These are phyloP conservation scores for Phaseolus coccineus DNA, from an alignment of 331 rosid species.

Conservation along the genomic window DNA sequence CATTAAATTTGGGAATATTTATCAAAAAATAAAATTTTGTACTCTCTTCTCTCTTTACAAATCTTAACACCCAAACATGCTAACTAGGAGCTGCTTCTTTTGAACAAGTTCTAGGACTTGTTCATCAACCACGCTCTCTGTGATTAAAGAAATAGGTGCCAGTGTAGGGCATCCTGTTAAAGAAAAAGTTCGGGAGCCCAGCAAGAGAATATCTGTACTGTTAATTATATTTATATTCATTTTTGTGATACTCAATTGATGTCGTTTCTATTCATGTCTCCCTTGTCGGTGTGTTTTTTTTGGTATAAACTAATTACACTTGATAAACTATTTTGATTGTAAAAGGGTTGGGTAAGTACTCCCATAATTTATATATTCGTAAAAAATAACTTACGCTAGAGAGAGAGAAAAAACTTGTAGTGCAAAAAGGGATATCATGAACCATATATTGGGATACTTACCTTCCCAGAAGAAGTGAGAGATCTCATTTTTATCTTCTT, in stretches of 20 bases:
- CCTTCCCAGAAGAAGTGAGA: slow-evolving; percentile 34
- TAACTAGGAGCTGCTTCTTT: slow-evolving; percentile 17
- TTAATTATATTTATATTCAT: slow-evolving; percentile 38
- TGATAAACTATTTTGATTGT: slow-evolving; percentile 4
- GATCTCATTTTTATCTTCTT: slow-evolving; percentile 29
- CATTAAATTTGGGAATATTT: neutral
- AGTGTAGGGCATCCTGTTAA: slow-evolving; percentile 50
- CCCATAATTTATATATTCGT: too few species aligned
- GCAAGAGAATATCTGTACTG: slow-evolving; percentile 46
- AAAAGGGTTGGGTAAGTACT: too few species aligned
- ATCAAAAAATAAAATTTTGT: neutral
- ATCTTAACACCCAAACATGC: neutral
- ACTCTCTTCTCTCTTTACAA: neutral
- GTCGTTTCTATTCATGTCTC: slow-evolving; percentile 27
- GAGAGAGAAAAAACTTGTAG: neutral
- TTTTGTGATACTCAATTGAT: slow-evolving; percentile 25
- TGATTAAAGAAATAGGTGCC: slow-evolving; percentile 43
- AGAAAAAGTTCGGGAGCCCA: slow-evolving; percentile 39
- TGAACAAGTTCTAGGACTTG: slow-evolving; percentile 39
- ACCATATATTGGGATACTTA: neutral
- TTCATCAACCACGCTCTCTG: slow-evolving; percentile 30
- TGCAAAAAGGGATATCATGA: slow-evolving; percentile 27
- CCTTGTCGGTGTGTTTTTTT: slow-evolving; percentile 41
- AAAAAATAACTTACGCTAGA: neutral
- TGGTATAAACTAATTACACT: slow-evolving; percentile 38